A percentile compares a stretch with the other conserved stretches of the same genome.
These are phyloP conservation scores for bread wheat (Triticum aestivum) DNA, from an alignment of 176 grass and related monocot genomes.

Conservation along the genomic window IWGSC_CS_RefSeq_v2.1 NC_057810.1:85837175-85837674, in stretches of 20 bases:
- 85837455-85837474: background rate
- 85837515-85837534: background rate
- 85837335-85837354: background rate
- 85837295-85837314: background rate
- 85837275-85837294: background rate
- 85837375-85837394: background rate
- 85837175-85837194: background rate
- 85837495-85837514: background rate
- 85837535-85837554: background rate
- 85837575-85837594: conserved; percentile 2
- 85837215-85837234: background rate
- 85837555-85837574: background rate
- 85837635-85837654: background rate
- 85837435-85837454: background rate
- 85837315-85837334: background rate
- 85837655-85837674: background rate
- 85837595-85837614: background rate
- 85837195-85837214: background rate
- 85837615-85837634: background rate
- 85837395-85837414: background rate
- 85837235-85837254: background rate
- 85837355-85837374: background rate
- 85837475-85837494: background rate
- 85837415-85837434: background rate
- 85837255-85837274: too few relatives aligned